Evolutionary conservation across 257 asterid genomes (phyloP), one percentile per base, ranked within the genome.

Genomic region (Jacaranda mimosifolia): DNA sequence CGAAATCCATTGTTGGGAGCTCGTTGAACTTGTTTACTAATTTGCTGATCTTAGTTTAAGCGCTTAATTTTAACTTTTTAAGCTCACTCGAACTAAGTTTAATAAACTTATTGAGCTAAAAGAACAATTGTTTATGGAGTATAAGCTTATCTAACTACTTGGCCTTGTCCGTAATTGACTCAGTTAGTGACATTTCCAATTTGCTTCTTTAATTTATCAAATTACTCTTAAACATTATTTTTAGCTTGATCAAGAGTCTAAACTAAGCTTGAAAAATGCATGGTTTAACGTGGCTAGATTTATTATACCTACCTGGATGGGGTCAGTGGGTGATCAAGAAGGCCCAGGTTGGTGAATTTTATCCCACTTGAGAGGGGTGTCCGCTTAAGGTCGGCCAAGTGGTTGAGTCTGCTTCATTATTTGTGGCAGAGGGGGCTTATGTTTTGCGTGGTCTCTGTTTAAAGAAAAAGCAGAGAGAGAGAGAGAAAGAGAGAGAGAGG

Each of bases 211-310:
- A 18, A 48, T 0, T 9, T 45, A 12, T 52, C 7, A 45, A 10
- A 40, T 65, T 14, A 17, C 3, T 36, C 9, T 13, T 36, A 6
- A 5, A 4, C 49, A 14, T 26, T 45, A 8, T 26, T 49, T 15
- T n/a, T 45, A 43, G 63, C 40, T 76, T 43, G 68, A 59, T 12
- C 58, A 58, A 3, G 68, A 56, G 69, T 76, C 56, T 65, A 19
- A 76, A 4, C 58, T 13, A 46, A 57, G 40, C 21, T 69, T 15
- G 51, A 58, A 51, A 48, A 68, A 63, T 51, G 62, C 55, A 40
- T 43, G 51, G 63, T 63, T 19, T 13, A 63, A 58, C 10, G 36
- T 9, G 32, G 43, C 43, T 43, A 12, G 26, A 39, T 21, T 73
- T 9, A 51, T 57, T 63, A 26, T 26, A 26, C 32, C 32, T 26